phyloP scores from a whole-genome alignment of 805 yeast genomes.

The Myxozyma lipomycoides region DNA sequence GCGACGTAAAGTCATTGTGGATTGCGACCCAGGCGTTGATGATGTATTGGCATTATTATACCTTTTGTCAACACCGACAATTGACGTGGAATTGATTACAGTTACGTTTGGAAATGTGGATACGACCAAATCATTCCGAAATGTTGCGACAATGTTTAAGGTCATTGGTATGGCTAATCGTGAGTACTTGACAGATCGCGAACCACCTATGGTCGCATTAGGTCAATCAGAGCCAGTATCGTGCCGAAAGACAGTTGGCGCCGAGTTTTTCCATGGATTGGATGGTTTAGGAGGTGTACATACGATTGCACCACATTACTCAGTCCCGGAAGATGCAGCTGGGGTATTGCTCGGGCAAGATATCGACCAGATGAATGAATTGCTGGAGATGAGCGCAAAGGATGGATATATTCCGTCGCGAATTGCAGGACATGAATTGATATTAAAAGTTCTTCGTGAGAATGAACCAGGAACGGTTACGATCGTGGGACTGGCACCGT shows the following conservation, averaged over 20 bases:
- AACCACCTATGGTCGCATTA: conserved; percentile 32
- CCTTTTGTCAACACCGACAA: conserved; percentile 35
- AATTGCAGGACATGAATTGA: conserved; percentile 37
- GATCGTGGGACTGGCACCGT: conserved; percentile 41
- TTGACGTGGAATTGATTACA: conserved; percentile 36
- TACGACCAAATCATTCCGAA: conserved; percentile 36
- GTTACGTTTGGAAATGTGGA: conserved; percentile 43
- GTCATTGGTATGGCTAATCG: conserved; percentile 37
- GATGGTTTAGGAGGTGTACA: conserved; percentile 44
- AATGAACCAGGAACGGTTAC: conserved; percentile 40
- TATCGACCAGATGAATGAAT: conserved; percentile 8
- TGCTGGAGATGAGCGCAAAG: conserved; percentile 11
- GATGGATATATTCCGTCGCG: conserved; percentile 34
- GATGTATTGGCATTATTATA: conserved; percentile 41
- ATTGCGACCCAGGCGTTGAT: conserved; percentile 45
- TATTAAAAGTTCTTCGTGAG: conserved; percentile 36
- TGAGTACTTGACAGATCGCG: conserved; percentile 29
- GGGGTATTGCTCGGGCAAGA: conserved; percentile 4
- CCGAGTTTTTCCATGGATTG: conserved; percentile 41
- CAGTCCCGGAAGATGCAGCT: conserved; percentile 26
- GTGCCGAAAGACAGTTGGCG: conserved; percentile 35
- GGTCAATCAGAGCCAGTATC: conserved; percentile 36
- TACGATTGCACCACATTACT: conserved; percentile 36
- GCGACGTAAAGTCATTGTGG: conserved; percentile 40
- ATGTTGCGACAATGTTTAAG: conserved; percentile 37